Percentiles rank a stretch among this genome's conserved stretches.
These are phyloP conservation scores for Pseudognaphalium luteoalbum DNA, from an alignment of 129 eudicot species.

Conservation along the genomic window DNA sequence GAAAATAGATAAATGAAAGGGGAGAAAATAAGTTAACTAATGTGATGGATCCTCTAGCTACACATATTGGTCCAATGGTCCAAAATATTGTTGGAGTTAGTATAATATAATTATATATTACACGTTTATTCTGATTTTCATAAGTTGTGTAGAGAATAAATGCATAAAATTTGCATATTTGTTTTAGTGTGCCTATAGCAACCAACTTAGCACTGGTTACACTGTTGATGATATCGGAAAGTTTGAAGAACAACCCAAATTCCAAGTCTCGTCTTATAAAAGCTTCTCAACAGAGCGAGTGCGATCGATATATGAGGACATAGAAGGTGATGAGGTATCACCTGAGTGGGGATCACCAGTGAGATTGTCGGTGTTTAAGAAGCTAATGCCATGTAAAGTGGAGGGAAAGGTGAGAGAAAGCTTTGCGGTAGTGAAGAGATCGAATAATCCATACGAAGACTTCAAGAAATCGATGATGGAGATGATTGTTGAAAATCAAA, in stretches of 20 bases:
- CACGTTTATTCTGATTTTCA: not conserved
- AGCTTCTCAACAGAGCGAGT: conserved; percentile 39
- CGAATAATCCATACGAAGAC: conserved; percentile 71
- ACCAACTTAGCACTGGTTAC: conserved; percentile 35
- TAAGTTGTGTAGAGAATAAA: not conserved
- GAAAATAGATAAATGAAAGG: no score
- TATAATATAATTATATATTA: not conserved
- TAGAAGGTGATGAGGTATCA: not conserved
- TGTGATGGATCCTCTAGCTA: no score
- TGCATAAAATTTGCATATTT: not conserved
- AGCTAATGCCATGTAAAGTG: conserved; percentile 22
- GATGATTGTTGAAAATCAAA: conserved; percentile 68
- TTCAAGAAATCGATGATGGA: conserved; percentile 76
- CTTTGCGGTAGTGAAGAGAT: conserved; percentile 71
- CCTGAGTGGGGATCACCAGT: conserved; percentile 24
- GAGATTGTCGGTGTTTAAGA: conserved; percentile 16
- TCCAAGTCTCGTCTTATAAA: conserved; percentile 33
- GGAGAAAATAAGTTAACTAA: no score
- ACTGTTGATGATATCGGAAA: not conserved
- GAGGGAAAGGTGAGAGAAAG: conserved; percentile 67
- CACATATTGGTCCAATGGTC: no score
- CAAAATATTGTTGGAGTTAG: no score
- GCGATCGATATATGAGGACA: not conserved
- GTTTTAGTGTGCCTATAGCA: not conserved
- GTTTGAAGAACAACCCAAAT: conserved; percentile 35